These are phyloP conservation scores for Chytriomyces hyalinus DNA, from an alignment of 192 early-diverging fungal species.

Conservation along the genomic window DNA sequence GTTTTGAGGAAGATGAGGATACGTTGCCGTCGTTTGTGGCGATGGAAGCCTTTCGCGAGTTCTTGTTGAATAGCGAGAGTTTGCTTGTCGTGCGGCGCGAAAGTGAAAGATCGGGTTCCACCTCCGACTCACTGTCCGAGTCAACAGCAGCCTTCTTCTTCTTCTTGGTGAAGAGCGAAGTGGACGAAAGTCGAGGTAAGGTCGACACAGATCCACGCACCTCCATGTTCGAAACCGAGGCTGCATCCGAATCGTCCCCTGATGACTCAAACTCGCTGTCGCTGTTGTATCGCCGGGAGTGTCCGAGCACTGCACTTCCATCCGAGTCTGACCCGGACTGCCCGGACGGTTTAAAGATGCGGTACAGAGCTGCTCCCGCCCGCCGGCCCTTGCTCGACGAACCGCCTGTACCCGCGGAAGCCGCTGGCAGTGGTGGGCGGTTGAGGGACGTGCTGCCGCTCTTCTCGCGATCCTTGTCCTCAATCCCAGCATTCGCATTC, in stretches of 20 bases:
- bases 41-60: not conserved
- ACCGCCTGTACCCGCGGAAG: constrained; percentile 3
- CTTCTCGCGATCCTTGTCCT: constrained; percentile 4
- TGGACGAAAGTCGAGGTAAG: constrained; percentile 11
- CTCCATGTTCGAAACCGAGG: not conserved
- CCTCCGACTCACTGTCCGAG: constrained; percentile 37
- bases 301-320: constrained; percentile 25
- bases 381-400: constrained; percentile 18
- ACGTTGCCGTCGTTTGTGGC: not conserved
- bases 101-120: constrained; percentile 21
- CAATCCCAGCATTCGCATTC: not conserved
- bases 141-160: constrained; percentile 34
- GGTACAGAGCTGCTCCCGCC: constrained; percentile 41
- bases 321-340: constrained; percentile 5
- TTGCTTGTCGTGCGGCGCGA: too few relatives aligned
- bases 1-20: too few relatives aligned
- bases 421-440: constrained; percentile 20
- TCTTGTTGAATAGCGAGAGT: too few relatives aligned
- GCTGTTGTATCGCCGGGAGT: constrained; percentile 43
- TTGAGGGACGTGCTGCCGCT: not conserved
- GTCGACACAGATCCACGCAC: not conserved
- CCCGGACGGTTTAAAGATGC: constrained; percentile 47
- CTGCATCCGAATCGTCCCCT: constrained; percentile 23
- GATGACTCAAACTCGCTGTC: constrained; percentile 41
- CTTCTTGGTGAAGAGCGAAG: constrained; percentile 11